Base-by-base conservation (phyloP, 257 asterid species). In the Nicotiana undulata region DNA sequence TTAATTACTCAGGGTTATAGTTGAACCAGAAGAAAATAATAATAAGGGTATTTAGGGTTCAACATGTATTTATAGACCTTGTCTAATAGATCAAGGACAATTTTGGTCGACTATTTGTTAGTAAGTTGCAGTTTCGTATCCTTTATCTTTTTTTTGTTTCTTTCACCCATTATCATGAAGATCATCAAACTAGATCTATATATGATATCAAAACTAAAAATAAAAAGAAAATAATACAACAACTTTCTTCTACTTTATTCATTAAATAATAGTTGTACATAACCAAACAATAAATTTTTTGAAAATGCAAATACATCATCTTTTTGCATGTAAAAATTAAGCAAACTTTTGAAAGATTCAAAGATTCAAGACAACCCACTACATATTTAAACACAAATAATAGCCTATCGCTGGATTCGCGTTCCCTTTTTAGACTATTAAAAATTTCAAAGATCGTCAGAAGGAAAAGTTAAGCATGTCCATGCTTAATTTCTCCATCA, bases 401-500 rank as follows among this genome's bases (percentile, higher is more conserved):
- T 10, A 40, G 9, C 3, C 11, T 26, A 3, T 40, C 49, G 49
- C 49, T 40, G 1, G 49, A 40, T 40, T 40, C 49, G 49, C 11
- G 11, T 40, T 0, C 11, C 49, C 49, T 1, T 40, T 40, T 10
- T 2, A 40, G 49, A 40, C 49, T 40, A 40, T 40, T 11, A 40
- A 40, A 2, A 10, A 40, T 40, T 40, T 40, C 49, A 40, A 40
- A 40, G 11, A 40, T 40, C 3, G 11, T 40, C 11, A 40, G 83
- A 84, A 86, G 6, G 89, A 81, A 65, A 86, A 86, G 77, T 79
- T 84, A 59, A 86, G 83, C 86, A 84, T 79, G 56, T 86, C 83
- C 86, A 76, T 82, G 55, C 84, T 82, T 79, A 86, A 80, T 46
- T 81, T 86, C 83, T 86, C 87, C 86, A 86, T 86, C 83, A 86